A percentile compares a stretch with the other conserved stretches of the same genome.
These are phyloP conservation scores for Arabidopsis thaliana DNA, from an alignment of 345 rosid genomes.

Conservation along the genomic window TAIR10.1 NC_003075.7:16812001-16812500, in stretches of 20 bases:
- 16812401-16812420: not conserved
- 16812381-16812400: slow-evolving; percentile 56
- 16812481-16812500: slow-evolving; percentile 95
- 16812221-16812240: slow-evolving; percentile 37
- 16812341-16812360: slow-evolving; percentile 97
- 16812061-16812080: not conserved
- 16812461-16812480: slow-evolving; percentile 58
- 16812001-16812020: not conserved
- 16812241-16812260: slow-evolving; percentile 25
- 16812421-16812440: not conserved
- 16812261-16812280: slow-evolving; percentile 25
- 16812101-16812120: slow-evolving; percentile 18
- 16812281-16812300: slow-evolving; percentile 27
- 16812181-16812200: slow-evolving; percentile 24
- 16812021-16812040: slow-evolving; percentile 12
- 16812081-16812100: not conserved
- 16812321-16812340: slow-evolving; percentile 96
- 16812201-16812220: slow-evolving; percentile 30
- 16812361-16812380: slow-evolving; percentile 98
- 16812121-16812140: slow-evolving; percentile 18
- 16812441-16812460: not conserved
- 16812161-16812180: slow-evolving; percentile 13
- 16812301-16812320: slow-evolving; percentile 58
- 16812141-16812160: not conserved
- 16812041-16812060: slow-evolving; percentile 15